Conservation (phyloP, 768 basidiomycete species). For the Lentinula lateritia region DNA sequence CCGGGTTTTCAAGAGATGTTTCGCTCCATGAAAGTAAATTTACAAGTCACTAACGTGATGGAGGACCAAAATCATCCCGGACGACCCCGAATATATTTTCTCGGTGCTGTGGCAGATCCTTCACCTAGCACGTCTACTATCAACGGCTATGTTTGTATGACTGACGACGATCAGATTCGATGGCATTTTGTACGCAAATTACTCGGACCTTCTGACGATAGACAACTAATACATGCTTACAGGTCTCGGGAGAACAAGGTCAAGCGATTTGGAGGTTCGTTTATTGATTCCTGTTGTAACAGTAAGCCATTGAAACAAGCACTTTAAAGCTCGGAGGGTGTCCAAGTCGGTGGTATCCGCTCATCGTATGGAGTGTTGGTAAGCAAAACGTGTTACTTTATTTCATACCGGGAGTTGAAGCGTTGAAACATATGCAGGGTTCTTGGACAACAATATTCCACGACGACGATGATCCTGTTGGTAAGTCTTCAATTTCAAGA, state of each 20-base stretch:
- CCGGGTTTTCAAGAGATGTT: conserved; percentile 47
- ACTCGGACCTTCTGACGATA: not conserved
- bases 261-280: conserved; percentile 54
- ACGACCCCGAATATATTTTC: conserved; percentile 48
- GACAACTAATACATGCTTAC: conserved; percentile 3
- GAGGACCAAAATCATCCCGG: conserved; percentile 43
- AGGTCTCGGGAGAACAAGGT: conserved; percentile 49
- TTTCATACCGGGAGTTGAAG: not conserved
- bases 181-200: conserved; percentile 56
- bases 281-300: conserved; percentile 1
- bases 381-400: conserved; percentile 18
- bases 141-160: conserved; percentile 49
- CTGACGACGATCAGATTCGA: conserved; percentile 49
- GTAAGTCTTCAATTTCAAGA: conserved; percentile 19
- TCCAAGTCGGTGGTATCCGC: conserved; percentile 56
- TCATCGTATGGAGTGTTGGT: conserved; percentile 58
- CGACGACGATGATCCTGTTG: conserved; percentile 38
- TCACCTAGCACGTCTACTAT: conserved; percentile 35
- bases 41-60: conserved; percentile 35
- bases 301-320: conserved; percentile 7
- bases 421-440: conserved; percentile 9
- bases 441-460: conserved; percentile 43
- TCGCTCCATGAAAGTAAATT: conserved; percentile 39
- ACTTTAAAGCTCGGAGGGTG: conserved; percentile 45
- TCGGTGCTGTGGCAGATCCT: conserved; percentile 43